Percentiles rank a stretch among this genome's conserved stretches.
phyloP scores from a whole-genome alignment of 192 early-diverging fungal genomes.

The Pilobolus umbonatus region DNA sequence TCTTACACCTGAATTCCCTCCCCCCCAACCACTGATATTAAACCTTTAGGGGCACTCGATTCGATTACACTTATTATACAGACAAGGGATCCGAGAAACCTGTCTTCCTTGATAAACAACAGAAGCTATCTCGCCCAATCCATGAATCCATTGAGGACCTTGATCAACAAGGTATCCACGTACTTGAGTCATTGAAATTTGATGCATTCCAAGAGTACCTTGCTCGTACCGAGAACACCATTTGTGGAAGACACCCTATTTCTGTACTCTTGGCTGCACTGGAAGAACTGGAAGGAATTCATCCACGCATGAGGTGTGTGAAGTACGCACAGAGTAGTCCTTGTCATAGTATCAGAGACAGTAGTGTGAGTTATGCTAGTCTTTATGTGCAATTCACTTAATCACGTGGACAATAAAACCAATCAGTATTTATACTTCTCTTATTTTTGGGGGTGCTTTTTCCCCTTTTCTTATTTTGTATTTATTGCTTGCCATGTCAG shows the following conservation, averaged over 20 bases:
- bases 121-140: conserved; percentile 47
- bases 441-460: not conserved
- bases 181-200: conserved; percentile 62
- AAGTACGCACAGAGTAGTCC: conserved; percentile 83
- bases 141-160: conserved; percentile 72
- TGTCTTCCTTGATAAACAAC: conserved; percentile 8
- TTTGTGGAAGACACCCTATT: conserved; percentile 93
- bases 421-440: not conserved
- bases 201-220: conserved; percentile 67
- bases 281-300: conserved; percentile 23
- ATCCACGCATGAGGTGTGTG: conserved; percentile 59
- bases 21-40: not conserved
- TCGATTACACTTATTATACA: conserved; percentile 71
- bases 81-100: conserved; percentile 13
- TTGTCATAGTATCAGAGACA: conserved; percentile 50
- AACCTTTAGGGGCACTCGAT: conserved; percentile 70
- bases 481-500: not conserved
- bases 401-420: too few species aligned
- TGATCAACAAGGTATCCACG: conserved; percentile 78
- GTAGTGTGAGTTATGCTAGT: conserved; percentile 78
- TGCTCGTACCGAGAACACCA: conserved; percentile 78
- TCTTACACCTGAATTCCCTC: not conserved
- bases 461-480: not conserved
- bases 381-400: conserved; percentile 33
- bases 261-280: conserved; percentile 73